Evolutionary conservation across 441 rosid genomes (phyloP).

Genomic region (Breynia disticha): DNA sequence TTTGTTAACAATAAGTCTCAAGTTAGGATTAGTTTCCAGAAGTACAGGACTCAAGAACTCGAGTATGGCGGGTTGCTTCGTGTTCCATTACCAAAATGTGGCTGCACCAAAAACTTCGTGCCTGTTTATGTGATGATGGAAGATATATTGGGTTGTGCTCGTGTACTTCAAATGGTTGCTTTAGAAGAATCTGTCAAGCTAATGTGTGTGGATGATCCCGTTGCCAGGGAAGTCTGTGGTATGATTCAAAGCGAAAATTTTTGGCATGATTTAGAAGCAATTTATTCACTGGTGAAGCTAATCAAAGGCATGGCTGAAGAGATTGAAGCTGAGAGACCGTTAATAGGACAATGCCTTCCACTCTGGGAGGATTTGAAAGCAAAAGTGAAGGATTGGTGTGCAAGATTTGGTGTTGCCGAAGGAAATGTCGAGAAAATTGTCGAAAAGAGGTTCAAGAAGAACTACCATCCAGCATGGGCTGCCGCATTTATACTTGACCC

Average conservation of each 20-base stretch:
- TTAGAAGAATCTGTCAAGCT: constrained; percentile 64
- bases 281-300: constrained; percentile 56
- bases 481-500: constrained; percentile 91
- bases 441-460: constrained; percentile 76
- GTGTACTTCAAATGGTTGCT: constrained; percentile 55
- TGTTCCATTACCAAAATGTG: constrained; percentile 41
- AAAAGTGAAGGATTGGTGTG: constrained; percentile 81
- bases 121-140: constrained; percentile 57
- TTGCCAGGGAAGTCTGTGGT: constrained; percentile 58
- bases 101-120: constrained; percentile 29
- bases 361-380: constrained; percentile 78
- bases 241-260: constrained; percentile 61
- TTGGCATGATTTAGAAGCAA: constrained; percentile 84
- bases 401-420: constrained; percentile 54
- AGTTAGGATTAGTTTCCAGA: constrained; percentile 55
- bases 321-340: constrained; percentile 67
- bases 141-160: constrained; percentile 59
- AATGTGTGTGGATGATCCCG: constrained; percentile 49
- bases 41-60: constrained; percentile 70
- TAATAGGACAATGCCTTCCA: constrained; percentile 82
- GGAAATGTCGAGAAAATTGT: constrained; percentile 68
- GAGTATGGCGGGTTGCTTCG: constrained; percentile 40
- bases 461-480: constrained; percentile 97
- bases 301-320: constrained; percentile 65
- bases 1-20: constrained; percentile 60